These are phyloP conservation scores for Microthyrium microscopicum DNA, from an alignment of 2,329 filamentous ascomycete genomes.

Conservation along the genomic window DNA sequence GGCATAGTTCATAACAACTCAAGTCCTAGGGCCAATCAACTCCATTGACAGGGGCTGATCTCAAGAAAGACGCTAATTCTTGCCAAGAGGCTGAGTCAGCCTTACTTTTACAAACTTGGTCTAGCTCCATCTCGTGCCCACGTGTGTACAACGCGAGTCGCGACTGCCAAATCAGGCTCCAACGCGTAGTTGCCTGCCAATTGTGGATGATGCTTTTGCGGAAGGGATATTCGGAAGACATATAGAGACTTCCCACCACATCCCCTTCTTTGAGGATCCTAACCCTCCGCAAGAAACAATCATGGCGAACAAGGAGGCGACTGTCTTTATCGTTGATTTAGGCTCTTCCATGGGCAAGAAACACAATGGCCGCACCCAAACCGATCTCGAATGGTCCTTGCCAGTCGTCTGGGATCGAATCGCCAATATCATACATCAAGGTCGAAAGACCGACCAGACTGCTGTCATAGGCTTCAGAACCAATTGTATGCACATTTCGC, in stretches of 20 bases:
- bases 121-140: too few species aligned
- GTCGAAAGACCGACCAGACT: constrained; percentile 55
- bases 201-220: neutral
- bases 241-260: neutral
- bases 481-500: constrained; percentile 49
- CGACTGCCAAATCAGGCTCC: too few species aligned
- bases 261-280: neutral
- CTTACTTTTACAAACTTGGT: too few species aligned
- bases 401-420: constrained; percentile 93
- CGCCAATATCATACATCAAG: constrained; percentile 52
- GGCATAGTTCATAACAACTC: too few species aligned
- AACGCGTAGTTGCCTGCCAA: too few species aligned
- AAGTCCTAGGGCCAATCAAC: too few species aligned
- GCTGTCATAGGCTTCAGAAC: constrained; percentile 77
- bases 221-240: neutral
- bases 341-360: constrained; percentile 67
- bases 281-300: too few species aligned
- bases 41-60: too few species aligned
- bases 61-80: too few species aligned
- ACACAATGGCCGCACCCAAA: constrained; percentile 53
- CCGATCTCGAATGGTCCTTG: constrained; percentile 79
- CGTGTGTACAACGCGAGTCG: too few species aligned
- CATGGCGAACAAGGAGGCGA: constrained; percentile 90
- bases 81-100: too few species aligned
- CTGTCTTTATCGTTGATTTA: constrained; percentile 80